These are phyloP conservation scores for Aspergillus felis DNA, from an alignment of 2,329 filamentous ascomycete species.

Conservation along the genomic window DNA sequence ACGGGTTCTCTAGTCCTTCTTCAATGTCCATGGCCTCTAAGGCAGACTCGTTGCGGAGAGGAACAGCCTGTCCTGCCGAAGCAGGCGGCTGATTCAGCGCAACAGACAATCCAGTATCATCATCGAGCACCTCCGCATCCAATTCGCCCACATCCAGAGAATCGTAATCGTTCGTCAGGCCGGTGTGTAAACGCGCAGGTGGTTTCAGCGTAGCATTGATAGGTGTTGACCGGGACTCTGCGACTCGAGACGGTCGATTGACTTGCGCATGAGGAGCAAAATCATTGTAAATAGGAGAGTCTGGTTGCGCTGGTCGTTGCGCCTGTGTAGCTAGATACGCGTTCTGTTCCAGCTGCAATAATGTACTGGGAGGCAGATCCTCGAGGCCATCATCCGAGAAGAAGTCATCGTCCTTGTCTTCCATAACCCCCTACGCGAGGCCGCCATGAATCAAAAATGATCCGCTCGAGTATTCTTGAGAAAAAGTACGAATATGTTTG, in stretches of 20 bases:
- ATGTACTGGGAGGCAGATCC: conserved; percentile 39
- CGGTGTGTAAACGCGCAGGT: conserved; percentile 28
- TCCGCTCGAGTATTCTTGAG: not conserved
- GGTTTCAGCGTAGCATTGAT: conserved; percentile 20
- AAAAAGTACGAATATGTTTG: not conserved
- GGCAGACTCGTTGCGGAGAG: conserved; percentile 11
- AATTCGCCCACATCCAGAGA: conserved; percentile 42
- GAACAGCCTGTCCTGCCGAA: conserved; percentile 5
- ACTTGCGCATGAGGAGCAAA: conserved; percentile 1
- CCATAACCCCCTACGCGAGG: conserved; percentile 37
- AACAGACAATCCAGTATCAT: conserved; percentile 17
- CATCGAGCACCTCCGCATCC: conserved; percentile 42
- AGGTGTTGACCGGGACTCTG: conserved; percentile 6
- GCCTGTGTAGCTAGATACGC: conserved; percentile 43
- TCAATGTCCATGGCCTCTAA: conserved; percentile 17
- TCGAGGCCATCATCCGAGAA: conserved; percentile 48
- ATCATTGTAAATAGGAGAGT: conserved; percentile 2
- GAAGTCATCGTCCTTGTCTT: conserved; percentile 45
- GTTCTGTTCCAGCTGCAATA: conserved; percentile 44
- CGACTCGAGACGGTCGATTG: not conserved
- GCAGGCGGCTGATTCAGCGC: conserved; percentile 10
- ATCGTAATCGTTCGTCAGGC: conserved; percentile 40
- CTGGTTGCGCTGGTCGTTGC: conserved; percentile 20
- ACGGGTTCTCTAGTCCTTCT: conserved; percentile 2
- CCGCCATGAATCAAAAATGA: conserved; percentile 31